Percentiles rank a stretch among this genome's conserved stretches.
These are phyloP conservation scores for Physcia stellaris DNA, from an alignment of 495 filamentous ascomycete genomes.

Conservation along the genomic window DNA sequence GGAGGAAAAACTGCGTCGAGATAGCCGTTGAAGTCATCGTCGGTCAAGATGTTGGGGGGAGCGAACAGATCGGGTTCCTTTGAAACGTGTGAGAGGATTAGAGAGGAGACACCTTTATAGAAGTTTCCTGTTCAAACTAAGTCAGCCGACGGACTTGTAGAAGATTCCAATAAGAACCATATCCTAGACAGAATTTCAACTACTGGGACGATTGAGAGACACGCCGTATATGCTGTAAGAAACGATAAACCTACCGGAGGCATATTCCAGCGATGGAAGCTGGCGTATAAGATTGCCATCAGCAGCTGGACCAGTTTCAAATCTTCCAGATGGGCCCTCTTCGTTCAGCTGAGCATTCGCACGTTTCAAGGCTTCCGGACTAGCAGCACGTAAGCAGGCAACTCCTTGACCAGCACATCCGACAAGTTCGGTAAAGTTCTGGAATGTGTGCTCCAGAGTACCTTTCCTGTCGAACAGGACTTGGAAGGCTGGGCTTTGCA, in stretches of 20 bases:
- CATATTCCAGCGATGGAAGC: slow-evolving; percentile 28
- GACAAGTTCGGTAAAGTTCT: slow-evolving; percentile 29
- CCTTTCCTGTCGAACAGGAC: slow-evolving; percentile 27
- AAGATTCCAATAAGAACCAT: too few relatives aligned
- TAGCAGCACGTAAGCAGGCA: slow-evolving; percentile 27
- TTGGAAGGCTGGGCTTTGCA: slow-evolving; percentile 36
- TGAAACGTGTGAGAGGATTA: slow-evolving; percentile 27
- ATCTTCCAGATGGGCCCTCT: slow-evolving; percentile 23
- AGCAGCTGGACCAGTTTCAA: slow-evolving; percentile 29
- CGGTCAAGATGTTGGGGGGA: slow-evolving; percentile 31
- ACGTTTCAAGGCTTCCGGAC: slow-evolving; percentile 20
- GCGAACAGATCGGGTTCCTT: slow-evolving; percentile 28
- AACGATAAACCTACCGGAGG: slow-evolving; percentile 17
- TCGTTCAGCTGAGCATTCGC: slow-evolving; percentile 28
- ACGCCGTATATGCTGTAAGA: too few relatives aligned
- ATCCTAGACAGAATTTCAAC: too few relatives aligned
- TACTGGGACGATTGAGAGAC: too few relatives aligned
- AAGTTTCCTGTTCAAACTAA: slow-evolving; percentile 20
- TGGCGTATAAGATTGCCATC: slow-evolving; percentile 33
- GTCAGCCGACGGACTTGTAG: too few relatives aligned
- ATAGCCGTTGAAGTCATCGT: slow-evolving; percentile 37
- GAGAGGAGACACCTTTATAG: slow-evolving; percentile 23
- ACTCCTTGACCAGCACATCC: slow-evolving; percentile 32
- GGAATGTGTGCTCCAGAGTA: slow-evolving; percentile 24
- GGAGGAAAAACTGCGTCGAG: slow-evolving; percentile 28